These are phyloP conservation scores for Metrosideros polymorpha DNA, from an alignment of 441 rosid genomes.

Conservation along the genomic window DNA sequence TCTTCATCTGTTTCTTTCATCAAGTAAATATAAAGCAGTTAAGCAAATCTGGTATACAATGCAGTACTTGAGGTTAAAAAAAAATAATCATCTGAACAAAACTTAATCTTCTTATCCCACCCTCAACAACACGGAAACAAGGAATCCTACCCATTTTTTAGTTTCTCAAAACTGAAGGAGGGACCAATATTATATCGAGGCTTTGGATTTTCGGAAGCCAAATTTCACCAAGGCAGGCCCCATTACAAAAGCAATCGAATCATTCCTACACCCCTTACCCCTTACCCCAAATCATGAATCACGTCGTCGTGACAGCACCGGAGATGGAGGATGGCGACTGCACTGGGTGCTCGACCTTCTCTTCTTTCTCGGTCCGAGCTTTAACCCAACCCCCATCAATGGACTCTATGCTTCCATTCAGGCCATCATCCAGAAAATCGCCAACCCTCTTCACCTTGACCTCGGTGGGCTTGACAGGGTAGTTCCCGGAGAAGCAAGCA, in stretches of 20 bases:
- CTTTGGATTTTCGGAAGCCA: neutral
- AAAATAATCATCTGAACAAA: neutral
- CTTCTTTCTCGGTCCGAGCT: slow-evolving; percentile 11
- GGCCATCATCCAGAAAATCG: slow-evolving; percentile 79
- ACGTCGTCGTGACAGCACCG: neutral
- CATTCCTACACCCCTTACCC: neutral
- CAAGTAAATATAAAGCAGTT: neutral
- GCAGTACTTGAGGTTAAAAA: neutral
- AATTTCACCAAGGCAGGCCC: neutral
- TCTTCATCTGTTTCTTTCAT: neutral
- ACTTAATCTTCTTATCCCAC: neutral
- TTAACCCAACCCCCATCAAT: slow-evolving; percentile 84
- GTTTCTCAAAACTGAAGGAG: neutral
- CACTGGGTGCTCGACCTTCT: slow-evolving; percentile 3
- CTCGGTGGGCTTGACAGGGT: slow-evolving; percentile 69
- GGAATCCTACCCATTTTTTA: neutral
- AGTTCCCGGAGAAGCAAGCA: slow-evolving; percentile 85
- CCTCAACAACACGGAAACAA: neutral
- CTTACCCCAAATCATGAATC: neutral
- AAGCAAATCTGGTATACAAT: neutral
- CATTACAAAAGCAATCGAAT: neutral
- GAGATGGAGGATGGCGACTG: neutral
- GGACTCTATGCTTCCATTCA: slow-evolving; percentile 54
- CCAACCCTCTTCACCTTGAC: slow-evolving; percentile 74
- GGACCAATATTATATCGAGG: neutral